Evolutionary conservation across 441 rosid species (phyloP).

Genomic region (Hura crepitans): DNA sequence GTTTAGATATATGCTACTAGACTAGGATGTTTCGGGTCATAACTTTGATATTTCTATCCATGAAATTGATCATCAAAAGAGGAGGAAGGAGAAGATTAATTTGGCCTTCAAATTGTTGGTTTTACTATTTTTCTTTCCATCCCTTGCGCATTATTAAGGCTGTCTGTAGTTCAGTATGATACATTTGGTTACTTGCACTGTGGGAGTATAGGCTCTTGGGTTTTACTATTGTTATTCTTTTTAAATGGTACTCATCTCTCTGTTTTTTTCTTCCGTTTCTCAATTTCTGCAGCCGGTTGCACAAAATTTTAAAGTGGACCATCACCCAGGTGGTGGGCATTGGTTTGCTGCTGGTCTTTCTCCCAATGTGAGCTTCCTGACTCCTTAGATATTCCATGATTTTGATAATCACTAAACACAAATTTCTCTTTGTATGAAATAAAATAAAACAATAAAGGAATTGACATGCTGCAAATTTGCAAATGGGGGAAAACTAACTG

Average conservation of each 20-base stretch:
- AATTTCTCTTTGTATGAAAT: neutral
- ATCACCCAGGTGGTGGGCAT: conserved; percentile 99
- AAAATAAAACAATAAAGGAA: neutral
- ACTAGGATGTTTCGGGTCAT: neutral
- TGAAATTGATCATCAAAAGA: neutral
- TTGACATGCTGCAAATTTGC: neutral
- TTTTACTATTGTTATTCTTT: neutral
- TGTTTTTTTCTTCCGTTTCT: neutral
- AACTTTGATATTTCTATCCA: neutral
- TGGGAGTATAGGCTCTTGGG: neutral
- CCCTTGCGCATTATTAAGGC: neutral
- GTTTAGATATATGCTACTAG: neutral
- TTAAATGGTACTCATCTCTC: conserved; percentile 10
- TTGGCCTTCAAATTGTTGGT: neutral
- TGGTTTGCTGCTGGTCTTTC: conserved; percentile 99
- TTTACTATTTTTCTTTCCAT: neutral
- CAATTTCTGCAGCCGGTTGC: conserved; percentile 22
- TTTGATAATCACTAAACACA: conserved; percentile 1
- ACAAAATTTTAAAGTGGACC: conserved; percentile 67
- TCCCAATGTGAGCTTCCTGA: conserved; percentile 68
- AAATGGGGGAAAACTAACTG: neutral
- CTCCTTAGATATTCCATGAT: conserved; percentile 16
- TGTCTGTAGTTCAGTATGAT: neutral
- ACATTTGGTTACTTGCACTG: neutral
- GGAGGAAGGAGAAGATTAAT: conserved; percentile 5